Evolutionary conservation across 495 filamentous ascomycete genomes (phyloP).

Genomic region (Annulohypoxylon bovei): DNA sequence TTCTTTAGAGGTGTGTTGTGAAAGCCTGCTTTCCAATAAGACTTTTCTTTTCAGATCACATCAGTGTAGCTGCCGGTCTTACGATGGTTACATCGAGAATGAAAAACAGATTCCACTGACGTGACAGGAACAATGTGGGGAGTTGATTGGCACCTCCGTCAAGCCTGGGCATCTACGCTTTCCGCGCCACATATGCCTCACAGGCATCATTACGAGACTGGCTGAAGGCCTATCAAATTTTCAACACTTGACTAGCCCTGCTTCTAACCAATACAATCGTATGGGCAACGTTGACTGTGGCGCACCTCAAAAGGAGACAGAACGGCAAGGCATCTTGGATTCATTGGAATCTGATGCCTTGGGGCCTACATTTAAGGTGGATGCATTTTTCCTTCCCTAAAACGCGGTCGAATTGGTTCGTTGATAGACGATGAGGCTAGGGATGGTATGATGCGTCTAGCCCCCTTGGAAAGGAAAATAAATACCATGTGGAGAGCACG

Average conservation of each 20-base stretch:
- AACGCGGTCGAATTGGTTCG: background rate
- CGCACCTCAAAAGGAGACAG: background rate
- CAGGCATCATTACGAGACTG: background rate
- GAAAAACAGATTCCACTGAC: background rate
- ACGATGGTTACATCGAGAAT: background rate
- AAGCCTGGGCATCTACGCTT: background rate
- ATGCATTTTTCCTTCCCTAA: background rate
- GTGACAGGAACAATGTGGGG: background rate
- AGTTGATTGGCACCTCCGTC: background rate
- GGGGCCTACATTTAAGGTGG: background rate
- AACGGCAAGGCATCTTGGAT: slow-evolving; percentile 5
- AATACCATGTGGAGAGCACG: slow-evolving; percentile 4
- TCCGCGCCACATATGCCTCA: background rate
- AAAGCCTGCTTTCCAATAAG: background rate
- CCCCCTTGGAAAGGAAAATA: background rate
- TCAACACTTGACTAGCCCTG: background rate
- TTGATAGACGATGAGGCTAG: background rate
- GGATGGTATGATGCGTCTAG: background rate
- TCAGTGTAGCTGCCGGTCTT: background rate
- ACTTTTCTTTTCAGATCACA: background rate
- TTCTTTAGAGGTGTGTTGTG: slow-evolving; percentile 9
- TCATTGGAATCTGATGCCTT: background rate
- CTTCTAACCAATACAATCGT: background rate
- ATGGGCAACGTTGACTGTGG: background rate
- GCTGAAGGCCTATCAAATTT: background rate